Evolutionary conservation across 345 rosid genomes (phyloP), one percentile per base, ranked within the genome.

Genomic region (Salix koriyanagi): DNA sequence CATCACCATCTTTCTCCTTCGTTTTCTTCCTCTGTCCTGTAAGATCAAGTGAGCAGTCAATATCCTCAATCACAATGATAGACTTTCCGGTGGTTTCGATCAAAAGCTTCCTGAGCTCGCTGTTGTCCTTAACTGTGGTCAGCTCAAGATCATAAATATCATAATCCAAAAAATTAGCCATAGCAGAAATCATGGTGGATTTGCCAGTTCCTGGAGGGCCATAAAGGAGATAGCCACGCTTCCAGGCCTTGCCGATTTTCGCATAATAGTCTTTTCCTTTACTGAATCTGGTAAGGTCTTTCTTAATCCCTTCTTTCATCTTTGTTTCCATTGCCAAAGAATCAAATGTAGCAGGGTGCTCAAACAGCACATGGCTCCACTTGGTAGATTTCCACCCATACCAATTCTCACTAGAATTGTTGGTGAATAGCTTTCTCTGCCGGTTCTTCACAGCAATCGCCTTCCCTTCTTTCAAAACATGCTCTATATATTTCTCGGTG

Each of bases 131-230:
- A 5, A 75, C 67, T 2, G 72, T 37, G 15, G 78, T 75, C 67
- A 75, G 18, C 36, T 75, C 78, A 37, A 75, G 72, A 75, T 67
- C 78, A 67, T 76, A 80, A 9, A 83, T 9, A 61, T 83, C 81
- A 60, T 76, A 83, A 65, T 77, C 77, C 56, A 77, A 76, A 64
- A 90, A 77, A 72, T 91, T 91, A 7, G 93, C 96, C 91, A 91
- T 88, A 44, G 96, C 93, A 0, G 96, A 93, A 44, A 91, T 88
- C 81, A 91, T 65, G 67, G 93, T 91, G 9, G 96, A 90, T 83
- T 91, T 88, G 4, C 96, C 96, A 0, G 96, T 90, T 0, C 93
- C 96, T 0, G 96, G 96, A 50, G 93, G 96, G n/a, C 96, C 93
- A 65, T 90, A 90, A 52, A 91, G 68, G 77, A 91, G 78, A 81